Base-by-base conservation (phyloP, 208 protist species). In the Polymyxa betae region DNA sequence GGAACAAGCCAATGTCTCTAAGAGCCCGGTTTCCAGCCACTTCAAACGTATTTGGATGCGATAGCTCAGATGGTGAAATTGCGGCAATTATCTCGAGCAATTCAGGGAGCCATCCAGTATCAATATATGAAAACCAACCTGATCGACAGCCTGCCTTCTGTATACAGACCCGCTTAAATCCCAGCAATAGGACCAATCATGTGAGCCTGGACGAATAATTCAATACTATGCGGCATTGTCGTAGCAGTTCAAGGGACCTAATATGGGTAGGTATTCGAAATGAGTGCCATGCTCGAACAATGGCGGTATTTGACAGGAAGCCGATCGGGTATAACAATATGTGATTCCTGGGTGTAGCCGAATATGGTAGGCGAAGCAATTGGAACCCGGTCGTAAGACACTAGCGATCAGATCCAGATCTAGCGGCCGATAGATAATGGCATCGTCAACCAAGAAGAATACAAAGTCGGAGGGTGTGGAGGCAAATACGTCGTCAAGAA, bases 231-330 rank as follows among this genome's bases (percentile, higher is more conserved):
- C 16, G 16, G 72, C n/a, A 35, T 38, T 43, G 35, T 35, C 35
- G n/a, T 5, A 35, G n/a, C 72, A 82, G 10, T 5, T 40, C 16
- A 38, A 82, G 40, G 5, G 16, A 82, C n/a, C 72, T 43, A 82
- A 82, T 38, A 82, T 20, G 5, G 72, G 72, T 45, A 82, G 72
- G n/a, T 82, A 82, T 43, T 82, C 35, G 72, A 38, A 82, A 82
- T 82, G 72, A 35, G 72, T 40, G 5, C n/a, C n/a, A n/a, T n/a
- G 72, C 5, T 82, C 16, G 35, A 82, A 35, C 12, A 82, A n/a
- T 82, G 72, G 72, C 5, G 72, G 72, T 5, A 5, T 20, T 43
- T 35, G 72, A 35, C 5, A 5, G 35, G 72, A 5, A 5, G 12
- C n/a, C 10, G 5, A 5, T 82, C n/a, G 5, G 5, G n/a, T 82